These are phyloP conservation scores for Hypoxylon sp. DNA, from an alignment of 2,329 filamentous ascomycete genomes.

Conservation along the genomic window DNA sequence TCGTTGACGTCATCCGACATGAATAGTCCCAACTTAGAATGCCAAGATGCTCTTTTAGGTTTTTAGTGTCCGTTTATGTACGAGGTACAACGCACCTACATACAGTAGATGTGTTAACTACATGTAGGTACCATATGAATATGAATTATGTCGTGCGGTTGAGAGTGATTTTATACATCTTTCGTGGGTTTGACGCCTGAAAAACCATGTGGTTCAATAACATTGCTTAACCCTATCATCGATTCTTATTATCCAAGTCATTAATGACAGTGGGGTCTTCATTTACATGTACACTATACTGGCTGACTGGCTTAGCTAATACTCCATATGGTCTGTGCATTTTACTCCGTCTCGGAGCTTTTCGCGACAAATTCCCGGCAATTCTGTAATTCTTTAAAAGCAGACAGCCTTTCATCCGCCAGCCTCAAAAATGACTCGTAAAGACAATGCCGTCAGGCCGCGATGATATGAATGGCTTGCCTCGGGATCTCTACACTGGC, in stretches of 20 bases:
- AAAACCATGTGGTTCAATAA: too few relatives aligned
- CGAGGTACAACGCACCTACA: too few relatives aligned
- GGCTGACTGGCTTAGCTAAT: neutral
- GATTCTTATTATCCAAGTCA: too few relatives aligned
- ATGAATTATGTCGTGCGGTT: too few relatives aligned
- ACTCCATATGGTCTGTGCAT: neutral
- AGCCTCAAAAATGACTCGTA: conserved; percentile 49
- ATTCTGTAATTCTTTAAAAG: conserved; percentile 7
- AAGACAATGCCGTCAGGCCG: conserved; percentile 51
- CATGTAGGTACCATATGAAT: too few relatives aligned
- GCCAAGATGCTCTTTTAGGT: neutral
- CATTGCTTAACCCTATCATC: too few relatives aligned
- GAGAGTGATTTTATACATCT: too few relatives aligned
- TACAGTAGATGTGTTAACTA: too few relatives aligned
- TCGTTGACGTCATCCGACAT: conserved; percentile 34
- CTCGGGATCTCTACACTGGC: conserved; percentile 52
- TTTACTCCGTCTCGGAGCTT: conserved; percentile 9
- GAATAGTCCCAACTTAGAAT: conserved; percentile 8
- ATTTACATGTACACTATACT: too few relatives aligned
- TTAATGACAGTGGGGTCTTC: neutral
- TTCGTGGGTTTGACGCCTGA: too few relatives aligned
- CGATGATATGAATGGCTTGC: conserved; percentile 46
- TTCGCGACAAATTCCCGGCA: conserved; percentile 14
- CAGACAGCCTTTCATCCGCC: conserved; percentile 7
- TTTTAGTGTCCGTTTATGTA: too few relatives aligned